Conservation (phyloP, 23 red algal genomes). For the Cyanidioschyzon merolae region DNA sequence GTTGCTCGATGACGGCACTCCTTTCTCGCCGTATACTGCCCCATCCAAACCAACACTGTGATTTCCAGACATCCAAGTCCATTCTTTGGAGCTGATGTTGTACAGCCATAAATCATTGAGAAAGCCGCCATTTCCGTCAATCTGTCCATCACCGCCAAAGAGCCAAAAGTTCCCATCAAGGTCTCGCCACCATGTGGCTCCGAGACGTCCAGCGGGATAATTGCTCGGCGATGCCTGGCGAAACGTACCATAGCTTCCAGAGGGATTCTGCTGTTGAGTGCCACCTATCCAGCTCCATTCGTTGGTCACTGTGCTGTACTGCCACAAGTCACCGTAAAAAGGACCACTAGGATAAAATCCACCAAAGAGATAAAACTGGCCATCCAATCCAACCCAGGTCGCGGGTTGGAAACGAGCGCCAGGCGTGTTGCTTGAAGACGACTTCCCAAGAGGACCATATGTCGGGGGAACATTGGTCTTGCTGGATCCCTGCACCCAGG, state of each 20-base stretch:
- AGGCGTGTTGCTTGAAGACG: not conserved
- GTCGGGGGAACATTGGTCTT: not conserved
- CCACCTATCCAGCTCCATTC: not conserved
- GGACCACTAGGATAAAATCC: not conserved
- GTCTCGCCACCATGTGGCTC: not conserved
- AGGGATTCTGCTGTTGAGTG: not conserved
- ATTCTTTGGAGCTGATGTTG: not conserved
- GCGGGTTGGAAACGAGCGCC: not conserved
- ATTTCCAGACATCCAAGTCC: not conserved
- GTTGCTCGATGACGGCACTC: not conserved
- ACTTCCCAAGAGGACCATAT: not conserved
- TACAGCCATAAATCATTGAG: slow-evolving; percentile 12
- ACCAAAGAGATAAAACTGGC: not conserved
- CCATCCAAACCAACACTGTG: not conserved
- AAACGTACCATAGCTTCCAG: not conserved
- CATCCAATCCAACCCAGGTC: not conserved
- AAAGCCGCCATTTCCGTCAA: not conserved
- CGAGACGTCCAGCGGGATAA: not conserved
- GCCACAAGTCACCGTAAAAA: not conserved
- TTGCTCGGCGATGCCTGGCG: not conserved
- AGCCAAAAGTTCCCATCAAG: not conserved
- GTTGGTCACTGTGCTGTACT: not conserved
- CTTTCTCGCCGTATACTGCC: not conserved
- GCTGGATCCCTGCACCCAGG: not conserved
- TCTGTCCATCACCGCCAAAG: not conserved